Conservation (phyloP, 1,284 basidiomycete species). For the Taiwanofungus camphoratus region DNA sequence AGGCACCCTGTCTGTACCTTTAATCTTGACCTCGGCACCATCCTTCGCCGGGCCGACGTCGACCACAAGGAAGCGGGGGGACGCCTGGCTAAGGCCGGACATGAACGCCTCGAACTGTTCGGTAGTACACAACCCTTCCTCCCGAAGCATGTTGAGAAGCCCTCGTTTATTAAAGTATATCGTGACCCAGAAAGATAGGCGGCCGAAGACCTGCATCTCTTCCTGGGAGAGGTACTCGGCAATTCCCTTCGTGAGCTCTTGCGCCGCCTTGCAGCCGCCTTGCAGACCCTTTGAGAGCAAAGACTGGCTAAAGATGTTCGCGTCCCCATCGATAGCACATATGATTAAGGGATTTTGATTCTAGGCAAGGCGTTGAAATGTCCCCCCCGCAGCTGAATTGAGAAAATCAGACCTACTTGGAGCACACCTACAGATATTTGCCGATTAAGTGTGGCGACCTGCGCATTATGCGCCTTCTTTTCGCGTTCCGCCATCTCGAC, state of each 20-base stretch:
- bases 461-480: conserved; percentile 56
- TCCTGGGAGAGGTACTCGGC: conserved; percentile 57
- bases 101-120: conserved; percentile 65
- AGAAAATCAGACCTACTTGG: conserved; percentile 36
- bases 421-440: conserved; percentile 54
- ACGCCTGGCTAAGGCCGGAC: conserved; percentile 66
- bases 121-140: conserved; percentile 47
- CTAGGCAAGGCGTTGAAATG: conserved; percentile 26
- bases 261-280: conserved; percentile 64
- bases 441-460: conserved; percentile 51
- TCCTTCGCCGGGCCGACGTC: conserved; percentile 70
- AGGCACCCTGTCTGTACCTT: conserved; percentile 39
- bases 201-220: conserved; percentile 48
- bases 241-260: conserved; percentile 59
- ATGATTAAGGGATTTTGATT: conserved; percentile 60
- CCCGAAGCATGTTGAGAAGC: conserved; percentile 44
- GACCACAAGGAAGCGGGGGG: conserved; percentile 60
- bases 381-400: background rate
- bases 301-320: conserved; percentile 55
- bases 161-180: conserved; percentile 62
- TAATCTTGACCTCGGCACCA: conserved; percentile 64
- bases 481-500: conserved; percentile 56
- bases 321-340: conserved; percentile 70
- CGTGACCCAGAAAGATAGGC: conserved; percentile 66
- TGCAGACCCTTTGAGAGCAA: conserved; percentile 56